Base-by-base conservation (phyloP, 495 filamentous ascomycete genomes). In the Penicillium simplicissimum region DNA sequence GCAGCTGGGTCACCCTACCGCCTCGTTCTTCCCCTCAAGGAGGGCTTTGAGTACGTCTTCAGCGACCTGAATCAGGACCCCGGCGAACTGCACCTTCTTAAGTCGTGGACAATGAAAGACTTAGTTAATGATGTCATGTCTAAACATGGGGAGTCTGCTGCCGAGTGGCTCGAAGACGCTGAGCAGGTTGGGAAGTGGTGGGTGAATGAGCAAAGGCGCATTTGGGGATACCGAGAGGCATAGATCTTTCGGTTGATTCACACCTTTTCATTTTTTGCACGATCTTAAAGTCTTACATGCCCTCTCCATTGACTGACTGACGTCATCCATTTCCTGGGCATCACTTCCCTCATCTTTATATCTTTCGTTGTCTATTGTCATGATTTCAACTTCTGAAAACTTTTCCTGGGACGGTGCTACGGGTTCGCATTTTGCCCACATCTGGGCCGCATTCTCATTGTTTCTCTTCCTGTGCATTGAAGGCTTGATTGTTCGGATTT, bases 1-100 rank as follows among this genome's bases (percentile, higher is more conserved):
- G 67, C 75, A 10, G 72, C 79, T 8, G 67, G 61, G 19, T 45
- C 66, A 8, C 71, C 76, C 2, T 81, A 76, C 55, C 67, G 79
- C 11, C 68, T 82, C 1, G 63, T 82, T 36, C 55, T 81, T 3
- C 79, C 79, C 1, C 60, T 82, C 4, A 72, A 72, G 21, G 71
- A 76, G 45, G 64, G 58, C 10, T 74, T 76, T 31, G 74, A 76
- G 48, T 79, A 76, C 34, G 66, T 65, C 31, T 82, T 81, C 55
- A 73, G 71, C 3, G 66, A 81, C 59, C 62, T 75, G 1, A 64
- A 57, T 21, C 59, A 60, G 17, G 78, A 82, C 51, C 78, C 77
- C 1, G 67, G 69, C 33, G 79, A 81, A 55, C 45, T 61, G 1
- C 57, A 74, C 2, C 64, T 69, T 3, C 42, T 71, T 11, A 65